Evolutionary conservation across 202 grass and related monocot genomes (phyloP).

Genomic region (Schoenoplectus tabernaemontani): DNA sequence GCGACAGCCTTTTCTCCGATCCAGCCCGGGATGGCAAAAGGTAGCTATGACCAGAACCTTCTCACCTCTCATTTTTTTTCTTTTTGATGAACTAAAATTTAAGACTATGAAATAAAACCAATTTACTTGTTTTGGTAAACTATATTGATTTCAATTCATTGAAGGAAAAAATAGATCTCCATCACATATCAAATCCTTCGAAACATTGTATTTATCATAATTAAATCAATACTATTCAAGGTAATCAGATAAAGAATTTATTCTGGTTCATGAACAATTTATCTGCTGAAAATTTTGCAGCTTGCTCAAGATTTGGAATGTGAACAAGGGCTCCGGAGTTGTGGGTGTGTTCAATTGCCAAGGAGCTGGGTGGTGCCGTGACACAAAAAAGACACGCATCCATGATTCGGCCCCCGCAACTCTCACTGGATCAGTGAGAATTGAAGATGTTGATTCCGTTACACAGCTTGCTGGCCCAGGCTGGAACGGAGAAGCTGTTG

Average conservation of each 20-base stretch:
- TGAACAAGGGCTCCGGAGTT: constrained; percentile 50
- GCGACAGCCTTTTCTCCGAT: constrained; percentile 75
- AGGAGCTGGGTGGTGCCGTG: constrained; percentile 68
- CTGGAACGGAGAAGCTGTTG: constrained; percentile 38
- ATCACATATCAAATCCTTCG: no score
- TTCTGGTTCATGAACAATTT: background rate
- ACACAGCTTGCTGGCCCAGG: constrained; percentile 8
- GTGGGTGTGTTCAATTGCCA: constrained; percentile 85
- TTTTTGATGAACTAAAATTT: background rate
- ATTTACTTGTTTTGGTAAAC: background rate
- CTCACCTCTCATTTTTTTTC: background rate
- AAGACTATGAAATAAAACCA: background rate
- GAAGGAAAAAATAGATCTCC: background rate
- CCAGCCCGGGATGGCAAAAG: constrained; percentile 56
- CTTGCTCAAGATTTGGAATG: constrained; percentile 85
- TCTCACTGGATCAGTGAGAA: constrained; percentile 37
- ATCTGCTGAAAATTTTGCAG: constrained; percentile 8
- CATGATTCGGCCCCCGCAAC: constrained; percentile 57
- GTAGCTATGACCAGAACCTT: constrained; percentile 13
- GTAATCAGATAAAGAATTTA: no score
- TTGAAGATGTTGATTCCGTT: constrained; percentile 49
- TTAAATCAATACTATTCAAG: background rate
- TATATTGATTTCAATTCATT: background rate
- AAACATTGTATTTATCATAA: background rate
- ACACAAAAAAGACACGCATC: constrained; percentile 45